Evolutionary conservation across 2,329 filamentous ascomycete genomes (phyloP), one percentile per base, ranked within the genome.

Genomic region (Diaporthe sp.): DNA sequence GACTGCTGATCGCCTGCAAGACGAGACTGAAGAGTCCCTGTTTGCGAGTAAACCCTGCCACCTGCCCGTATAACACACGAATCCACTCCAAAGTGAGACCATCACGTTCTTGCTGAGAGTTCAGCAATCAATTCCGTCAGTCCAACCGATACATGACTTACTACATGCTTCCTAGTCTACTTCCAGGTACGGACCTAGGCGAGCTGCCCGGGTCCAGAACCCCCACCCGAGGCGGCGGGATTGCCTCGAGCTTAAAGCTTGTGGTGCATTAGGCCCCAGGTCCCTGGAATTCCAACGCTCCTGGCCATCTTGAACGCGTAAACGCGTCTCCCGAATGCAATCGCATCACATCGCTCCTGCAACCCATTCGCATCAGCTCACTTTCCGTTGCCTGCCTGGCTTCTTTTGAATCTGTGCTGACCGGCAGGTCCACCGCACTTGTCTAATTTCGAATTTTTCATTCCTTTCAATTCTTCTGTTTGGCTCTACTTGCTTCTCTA

Each of bases 201-300:
- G 17, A 34, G 62, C 62, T 53, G 28, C 28, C 46, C n/a, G 28
- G 46, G n/a, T 37, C 31, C 44, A 68, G 44, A n/a, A 5, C 65
- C 65, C 65, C 65, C 65, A 55, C 65, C 65, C 49, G 31, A 42
- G 19, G 34, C 49, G 15, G 7, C 65, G 65, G 65, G 65, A 70
- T 70, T 39, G 65, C 25, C 65, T 39, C 17, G 65, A 39, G 49
- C 49, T 70, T 70, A 70, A 70, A 70, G 65, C 65, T 55, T 70
- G 49, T 70, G 44, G 22, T 51, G 49, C 49, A 70, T 42, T 55
- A 46, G 65, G 49, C 49, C 42, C 34, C 65, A 42, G 49, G 65
- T 70, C 65, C 65, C 65, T 55, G 49, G 49, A 70, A 68, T 53
- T 42, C 62, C 31, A 53, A 55, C 19, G 46, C 46, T 39, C 19